Base-by-base conservation (phyloP, 495 filamentous ascomycete genomes). In the Aspergillus carlsbadensis region DNA sequence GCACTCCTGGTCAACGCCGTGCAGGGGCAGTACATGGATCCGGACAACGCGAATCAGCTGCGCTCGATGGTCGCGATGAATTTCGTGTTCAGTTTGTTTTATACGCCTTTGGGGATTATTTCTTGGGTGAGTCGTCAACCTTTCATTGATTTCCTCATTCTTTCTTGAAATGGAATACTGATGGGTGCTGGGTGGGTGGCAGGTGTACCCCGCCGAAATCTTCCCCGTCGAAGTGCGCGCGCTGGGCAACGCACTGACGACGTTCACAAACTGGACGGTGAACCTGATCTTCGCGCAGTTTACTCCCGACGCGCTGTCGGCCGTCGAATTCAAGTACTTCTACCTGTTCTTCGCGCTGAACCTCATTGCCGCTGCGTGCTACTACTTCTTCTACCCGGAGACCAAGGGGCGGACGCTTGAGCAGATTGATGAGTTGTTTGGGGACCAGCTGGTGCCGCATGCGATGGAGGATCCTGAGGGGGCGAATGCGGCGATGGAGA, bases 191-290 rank as follows among this genome's bases (percentile, higher is more conserved):
- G n/a, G n/a, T n/a, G n/a, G n/a, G n/a, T n/a, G n/a, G n/a, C 44
- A 54, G 52, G 74, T 80, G 14, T 81, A 80, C 47, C 76, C 77
- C 42, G 81, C 83, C n/a, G 79, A 83, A 66, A 79, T 83, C 35
- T 80, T 81, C 69, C 79, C 78, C 1, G 69, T 78, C 6, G 73
- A 79, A 50, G 71, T 80, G 11, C 74, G 80, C 40, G 74, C 71
- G 22, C 76, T 76, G 43, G 78, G 74, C 7, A 81, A 80, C 55
- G 69, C 77, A 11, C 50, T 83, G 13, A 70, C 78, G 5, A 79
- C 80, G 10, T 70, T 78, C 47, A 75, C 74, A 5, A 80, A 81
- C 64, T 81, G 79, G 68, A 74, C 73, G 18, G 66, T 78, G 2
- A 81, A 79, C 53, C 58, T 80, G 43, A 56, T 82, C 14, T 79